Evolutionary conservation across 2,329 filamentous ascomycete species (phyloP), one percentile per base, ranked within the genome.

Genomic region (Orbilia quercus): DNA sequence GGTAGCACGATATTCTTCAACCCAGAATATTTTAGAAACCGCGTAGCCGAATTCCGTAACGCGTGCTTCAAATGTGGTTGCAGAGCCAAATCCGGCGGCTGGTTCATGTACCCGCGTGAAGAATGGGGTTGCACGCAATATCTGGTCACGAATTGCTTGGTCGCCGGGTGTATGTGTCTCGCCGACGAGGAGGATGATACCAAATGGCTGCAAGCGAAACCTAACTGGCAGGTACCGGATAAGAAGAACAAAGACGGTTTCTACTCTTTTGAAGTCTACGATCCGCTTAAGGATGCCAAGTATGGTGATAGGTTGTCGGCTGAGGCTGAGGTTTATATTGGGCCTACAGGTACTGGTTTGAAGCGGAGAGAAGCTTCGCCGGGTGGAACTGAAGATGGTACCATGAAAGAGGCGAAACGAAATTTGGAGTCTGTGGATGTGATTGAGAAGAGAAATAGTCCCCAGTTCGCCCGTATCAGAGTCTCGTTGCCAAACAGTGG

Each of bases 41-140:
- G 23, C 16, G 62, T 66, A 5, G 31, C 22, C 0, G 25, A 20
- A 1, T 66, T 62, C 34, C 47, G 69, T 28, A 36, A 42, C 16
- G 16, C 25, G 0, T 73, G 69, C 20, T 73, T 73, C 48, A 53
- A 55, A 12, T 73, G 69, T 23, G 55, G 40, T 12, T 73, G 69
- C 16, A 45, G 12, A 12, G 47, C 54, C 4, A 16, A 42, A 7
- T 1, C 11, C 4, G 54, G 23, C 18, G 60, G 60, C 6, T 73
- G 48, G 47, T 60, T 44, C 20, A 48, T 73, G 60, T 16, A 9
- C 9, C 7, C 12, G 5, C 44, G 54, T 4, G 0, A 6, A 14
- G 69, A 66, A 11, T 58, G 18, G 5, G 38, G 38, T 5, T 73
- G 69, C 20, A 73, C 60, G 3, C 9, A 14, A 2, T 20, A 36